Conservation (phyloP, 192 early-diverging fungal species). For the Entomortierella parvispora region DNA sequence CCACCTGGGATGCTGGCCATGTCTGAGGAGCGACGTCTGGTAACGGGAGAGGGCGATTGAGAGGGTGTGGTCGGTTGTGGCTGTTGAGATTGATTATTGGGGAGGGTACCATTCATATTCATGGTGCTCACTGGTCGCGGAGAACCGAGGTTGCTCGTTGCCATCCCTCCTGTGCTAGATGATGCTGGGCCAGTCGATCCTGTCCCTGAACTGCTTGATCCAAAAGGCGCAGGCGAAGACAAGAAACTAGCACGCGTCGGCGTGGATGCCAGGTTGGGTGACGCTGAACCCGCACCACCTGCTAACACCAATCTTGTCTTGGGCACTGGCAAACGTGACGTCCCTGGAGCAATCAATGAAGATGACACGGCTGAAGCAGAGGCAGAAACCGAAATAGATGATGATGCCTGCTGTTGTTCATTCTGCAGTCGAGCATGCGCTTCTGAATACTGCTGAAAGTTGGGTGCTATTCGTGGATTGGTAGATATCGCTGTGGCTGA, state of each 20-base stretch:
- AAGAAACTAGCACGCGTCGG: too few relatives aligned
- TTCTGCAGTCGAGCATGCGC: constrained; percentile 5
- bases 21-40: constrained; percentile 23
- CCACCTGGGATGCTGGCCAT: constrained; percentile 17
- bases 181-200: background rate
- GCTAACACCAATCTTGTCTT: too few relatives aligned
- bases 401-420: background rate
- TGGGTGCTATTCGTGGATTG: background rate
- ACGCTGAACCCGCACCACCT: too few relatives aligned
- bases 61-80: background rate
- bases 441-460: constrained; percentile 10
- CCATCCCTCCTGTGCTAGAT: too few relatives aligned
- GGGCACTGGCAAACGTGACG: background rate
- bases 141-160: background rate
- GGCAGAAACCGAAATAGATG: background rate
- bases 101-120: constrained; percentile 1
- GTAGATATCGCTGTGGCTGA: background rate
- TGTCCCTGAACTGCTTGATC: too few relatives aligned
- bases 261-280: too few relatives aligned
- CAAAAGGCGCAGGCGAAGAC: background rate
- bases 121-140: constrained; percentile 4
- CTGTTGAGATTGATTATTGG: constrained; percentile 3
- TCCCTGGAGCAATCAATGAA: background rate
- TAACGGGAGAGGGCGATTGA: constrained; percentile 14
- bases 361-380: background rate